These are phyloP conservation scores for Leptographium lundbergii DNA, from an alignment of 2,329 filamentous ascomycete genomes.

Conservation along the genomic window DNA sequence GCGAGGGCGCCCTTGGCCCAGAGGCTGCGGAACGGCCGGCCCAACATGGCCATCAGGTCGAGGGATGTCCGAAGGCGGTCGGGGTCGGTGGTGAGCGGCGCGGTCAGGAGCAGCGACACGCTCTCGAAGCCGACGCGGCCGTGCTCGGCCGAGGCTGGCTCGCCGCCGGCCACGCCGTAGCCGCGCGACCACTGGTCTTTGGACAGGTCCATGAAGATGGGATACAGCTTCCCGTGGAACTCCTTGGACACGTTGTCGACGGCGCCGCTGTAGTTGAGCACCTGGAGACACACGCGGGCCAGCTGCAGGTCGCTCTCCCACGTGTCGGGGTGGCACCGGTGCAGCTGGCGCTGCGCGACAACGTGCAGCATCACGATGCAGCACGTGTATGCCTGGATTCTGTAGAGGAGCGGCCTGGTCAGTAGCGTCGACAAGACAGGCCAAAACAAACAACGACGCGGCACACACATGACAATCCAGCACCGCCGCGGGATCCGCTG, in stretches of 20 bases:
- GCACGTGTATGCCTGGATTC: conserved; percentile 19
- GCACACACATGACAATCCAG: conserved; percentile 20
- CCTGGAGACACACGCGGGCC: conserved; percentile 15
- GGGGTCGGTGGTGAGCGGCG: neutral
- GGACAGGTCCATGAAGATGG: conserved; percentile 3
- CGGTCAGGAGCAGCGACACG: conserved; percentile 4
- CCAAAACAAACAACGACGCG: neutral
- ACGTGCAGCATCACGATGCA: conserved; percentile 19
- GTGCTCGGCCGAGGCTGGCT: neutral
- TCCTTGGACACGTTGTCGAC: conserved; percentile 3
- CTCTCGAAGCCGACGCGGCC: neutral
- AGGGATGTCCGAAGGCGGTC: conserved; percentile 2
- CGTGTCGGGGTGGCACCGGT: conserved; percentile 12
- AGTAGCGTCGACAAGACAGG: neutral
- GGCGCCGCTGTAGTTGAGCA: conserved; percentile 7
- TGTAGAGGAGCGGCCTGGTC: conserved; percentile 2
- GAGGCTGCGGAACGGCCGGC: conserved; percentile 8
- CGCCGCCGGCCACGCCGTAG: neutral
- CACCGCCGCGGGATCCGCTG: conserved; percentile 14
- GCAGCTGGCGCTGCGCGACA: conserved; percentile 18
- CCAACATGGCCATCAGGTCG: conserved; percentile 9
- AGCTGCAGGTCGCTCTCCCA: conserved; percentile 17
- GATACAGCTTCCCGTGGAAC: conserved; percentile 7
- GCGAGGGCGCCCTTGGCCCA: neutral
- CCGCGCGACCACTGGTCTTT: neutral